These are phyloP conservation scores for Sugiyamaella smithiae DNA, from an alignment of 805 yeast genomes.

Conservation along the genomic window DNA sequence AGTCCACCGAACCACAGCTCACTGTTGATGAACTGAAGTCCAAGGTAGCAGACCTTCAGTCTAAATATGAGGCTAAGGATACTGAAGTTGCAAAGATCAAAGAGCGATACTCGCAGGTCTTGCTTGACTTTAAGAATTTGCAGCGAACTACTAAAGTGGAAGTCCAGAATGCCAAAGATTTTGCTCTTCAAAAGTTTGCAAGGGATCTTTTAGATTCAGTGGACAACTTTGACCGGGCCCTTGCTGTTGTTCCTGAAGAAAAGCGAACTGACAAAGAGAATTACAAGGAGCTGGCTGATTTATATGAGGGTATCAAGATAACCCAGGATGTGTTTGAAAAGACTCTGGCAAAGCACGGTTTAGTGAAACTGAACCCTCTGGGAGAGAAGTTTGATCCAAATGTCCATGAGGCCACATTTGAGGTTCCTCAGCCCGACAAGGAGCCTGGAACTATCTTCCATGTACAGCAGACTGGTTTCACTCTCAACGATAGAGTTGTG, in stretches of 20 bases:
- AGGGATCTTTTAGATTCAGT: constrained; percentile 84
- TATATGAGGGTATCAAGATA: constrained; percentile 88
- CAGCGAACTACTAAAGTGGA: constrained; percentile 90
- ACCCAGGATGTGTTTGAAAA: constrained; percentile 81
- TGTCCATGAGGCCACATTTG: constrained; percentile 89
- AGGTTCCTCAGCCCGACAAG: constrained; percentile 79
- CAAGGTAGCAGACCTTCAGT: constrained; percentile 39
- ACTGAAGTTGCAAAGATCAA: constrained; percentile 75
- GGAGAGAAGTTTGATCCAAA: constrained; percentile 90
- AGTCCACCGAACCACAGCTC: constrained; percentile 12
- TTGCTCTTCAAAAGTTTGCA: constrained; percentile 89
- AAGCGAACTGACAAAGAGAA: constrained; percentile 38
- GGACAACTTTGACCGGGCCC: constrained; percentile 86
- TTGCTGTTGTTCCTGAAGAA: constrained; percentile 54
- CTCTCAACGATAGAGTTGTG: constrained; percentile 79
- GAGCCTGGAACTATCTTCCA: constrained; percentile 91
- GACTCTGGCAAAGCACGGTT: constrained; percentile 77
- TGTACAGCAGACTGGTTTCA: constrained; percentile 89
- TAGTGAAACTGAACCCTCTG: constrained; percentile 73
- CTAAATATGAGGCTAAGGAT: constrained; percentile 52
- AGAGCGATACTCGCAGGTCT: constrained; percentile 75
- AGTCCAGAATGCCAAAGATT: constrained; percentile 80
- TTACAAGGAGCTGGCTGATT: constrained; percentile 63
- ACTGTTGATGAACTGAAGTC: constrained; percentile 23
- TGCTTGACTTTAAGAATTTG: constrained; percentile 89